Base-by-base conservation (phyloP, 257 asterid species). In the Echium plantagineum region DNA sequence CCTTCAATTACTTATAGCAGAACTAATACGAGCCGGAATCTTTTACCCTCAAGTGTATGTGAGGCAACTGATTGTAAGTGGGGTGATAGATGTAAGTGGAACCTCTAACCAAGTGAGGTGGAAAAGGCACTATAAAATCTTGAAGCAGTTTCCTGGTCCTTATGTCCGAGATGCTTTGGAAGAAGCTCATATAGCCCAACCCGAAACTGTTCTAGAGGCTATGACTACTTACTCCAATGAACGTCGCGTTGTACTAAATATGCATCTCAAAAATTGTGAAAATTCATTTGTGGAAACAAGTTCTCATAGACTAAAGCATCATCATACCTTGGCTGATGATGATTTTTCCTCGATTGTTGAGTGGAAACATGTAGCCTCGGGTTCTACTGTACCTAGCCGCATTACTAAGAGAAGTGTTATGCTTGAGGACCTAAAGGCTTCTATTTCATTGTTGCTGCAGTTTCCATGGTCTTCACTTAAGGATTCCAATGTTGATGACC, bases 41-140 rank as follows among this genome's bases (percentile, higher is more conserved):
- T 89, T 94, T 73, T 83, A 78, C 68, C 96, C 99, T 47, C 82
- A 77, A 70, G 97, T 87, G 52, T 94, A 94, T 72, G 91, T 81
- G 76, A 83, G 99, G 73, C 99, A 89, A 80, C 80, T 94, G 67
- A 83, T 89, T 76, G 89, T 84, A 48, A 85, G 99, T 78, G 99
- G 99, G 60, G 75, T 81, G 58, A 76, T 85, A 83, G 97, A 94
- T 73, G 79, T 85, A 72, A 77, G 72, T 75, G 91, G 87, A 61
- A 66, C 82, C 63, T 56, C 59, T 47, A 70, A 84, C 76, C 70
- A 72, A 61, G 89, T 75, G 68, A 89, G 78, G 72, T 76, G 75
- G 57, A 86, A 75, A 75, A 85, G 95, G 65, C 97, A 94, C 75
- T 68, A 84, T 77, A 89, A 81, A 69, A 86, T 89, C 73, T 79